Conservation (phyloP, 495 filamentous ascomycete genomes). For the Aspergillus kassunensis region DNA sequence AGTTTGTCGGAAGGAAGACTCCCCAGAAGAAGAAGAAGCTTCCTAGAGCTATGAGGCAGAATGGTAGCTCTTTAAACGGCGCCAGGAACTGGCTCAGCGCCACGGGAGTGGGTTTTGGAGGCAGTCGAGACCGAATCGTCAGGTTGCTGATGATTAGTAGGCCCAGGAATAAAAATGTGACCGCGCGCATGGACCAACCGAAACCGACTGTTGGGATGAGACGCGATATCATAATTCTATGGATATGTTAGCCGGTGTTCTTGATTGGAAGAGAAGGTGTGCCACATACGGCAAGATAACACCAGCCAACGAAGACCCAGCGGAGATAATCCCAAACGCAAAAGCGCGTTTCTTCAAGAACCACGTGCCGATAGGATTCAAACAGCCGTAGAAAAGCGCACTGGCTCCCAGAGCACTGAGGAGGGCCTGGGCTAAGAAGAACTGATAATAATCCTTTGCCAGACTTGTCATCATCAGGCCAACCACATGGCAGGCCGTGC, state of each 20-base stretch:
- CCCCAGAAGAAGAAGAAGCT: constrained; percentile 45
- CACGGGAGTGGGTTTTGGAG: constrained; percentile 12
- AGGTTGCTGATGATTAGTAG: constrained; percentile 28
- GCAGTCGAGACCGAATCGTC: constrained; percentile 25
- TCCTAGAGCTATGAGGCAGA: constrained; percentile 39
- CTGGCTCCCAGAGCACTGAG: constrained; percentile 32
- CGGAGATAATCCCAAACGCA: constrained; percentile 47
- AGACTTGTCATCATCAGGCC: constrained; percentile 60
- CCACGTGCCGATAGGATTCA: no score
- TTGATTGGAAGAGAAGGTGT: no score
- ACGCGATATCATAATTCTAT: constrained; percentile 29
- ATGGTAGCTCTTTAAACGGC: background rate
- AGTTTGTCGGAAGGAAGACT: constrained; percentile 33
- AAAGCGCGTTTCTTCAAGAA: constrained; percentile 48
- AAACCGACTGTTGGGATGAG: constrained; percentile 35
- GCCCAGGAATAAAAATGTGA: constrained; percentile 35
- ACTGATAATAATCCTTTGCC: constrained; percentile 38
- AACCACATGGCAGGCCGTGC: constrained; percentile 61
- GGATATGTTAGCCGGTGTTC: no score
- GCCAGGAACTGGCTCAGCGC: background rate
- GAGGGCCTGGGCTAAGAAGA: constrained; percentile 41
- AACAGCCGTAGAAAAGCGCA: constrained; percentile 23
- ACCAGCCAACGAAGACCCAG: constrained; percentile 52
- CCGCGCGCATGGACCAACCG: constrained; percentile 38
- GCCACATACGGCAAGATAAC: constrained; percentile 50